A percentile compares a stretch with the other conserved stretches of the same genome.
These are phyloP conservation scores for Collybiopsis confluens DNA, from an alignment of 768 basidiomycete genomes.

Conservation along the genomic window DNA sequence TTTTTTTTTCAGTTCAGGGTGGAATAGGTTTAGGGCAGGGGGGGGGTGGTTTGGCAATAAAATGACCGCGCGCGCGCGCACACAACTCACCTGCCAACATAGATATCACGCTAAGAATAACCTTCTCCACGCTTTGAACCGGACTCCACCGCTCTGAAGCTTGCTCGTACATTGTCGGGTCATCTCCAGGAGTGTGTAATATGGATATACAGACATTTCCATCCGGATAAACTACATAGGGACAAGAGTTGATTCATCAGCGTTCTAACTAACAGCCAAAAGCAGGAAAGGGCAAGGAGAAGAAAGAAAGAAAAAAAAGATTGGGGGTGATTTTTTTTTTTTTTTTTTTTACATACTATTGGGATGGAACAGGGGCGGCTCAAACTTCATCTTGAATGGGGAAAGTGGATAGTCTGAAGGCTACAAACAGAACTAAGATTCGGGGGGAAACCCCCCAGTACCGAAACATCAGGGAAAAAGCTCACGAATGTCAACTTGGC, in stretches of 20 bases:
- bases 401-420: slow-evolving; percentile 94
- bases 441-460: slow-evolving; percentile 3
- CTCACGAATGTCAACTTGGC: slow-evolving; percentile 90
- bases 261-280: no score
- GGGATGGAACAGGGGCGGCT: slow-evolving; percentile 95
- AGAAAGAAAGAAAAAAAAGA: no score
- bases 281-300: no score
- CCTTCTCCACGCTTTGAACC: slow-evolving; percentile 98
- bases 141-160: slow-evolving; percentile 98
- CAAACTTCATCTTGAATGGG: slow-evolving; percentile 99
- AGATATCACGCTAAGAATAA: slow-evolving; percentile 90
- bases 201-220: slow-evolving; percentile 99
- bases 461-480: not conserved
- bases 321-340: no score
- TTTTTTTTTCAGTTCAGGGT: no score
- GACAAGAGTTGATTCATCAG: slow-evolving; percentile 9
- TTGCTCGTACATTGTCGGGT: slow-evolving; percentile 90
- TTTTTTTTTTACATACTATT: no score
- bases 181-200: slow-evolving; percentile 89
- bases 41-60: no score
- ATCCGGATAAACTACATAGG: slow-evolving; percentile 79
- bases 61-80: no score
- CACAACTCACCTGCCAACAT: slow-evolving; percentile 93
- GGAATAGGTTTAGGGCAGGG: no score
- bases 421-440: slow-evolving; percentile 30